Conservation (phyloP, 2,329 filamentous ascomycete species). For the Trematosphaeria pertusa region DNA sequence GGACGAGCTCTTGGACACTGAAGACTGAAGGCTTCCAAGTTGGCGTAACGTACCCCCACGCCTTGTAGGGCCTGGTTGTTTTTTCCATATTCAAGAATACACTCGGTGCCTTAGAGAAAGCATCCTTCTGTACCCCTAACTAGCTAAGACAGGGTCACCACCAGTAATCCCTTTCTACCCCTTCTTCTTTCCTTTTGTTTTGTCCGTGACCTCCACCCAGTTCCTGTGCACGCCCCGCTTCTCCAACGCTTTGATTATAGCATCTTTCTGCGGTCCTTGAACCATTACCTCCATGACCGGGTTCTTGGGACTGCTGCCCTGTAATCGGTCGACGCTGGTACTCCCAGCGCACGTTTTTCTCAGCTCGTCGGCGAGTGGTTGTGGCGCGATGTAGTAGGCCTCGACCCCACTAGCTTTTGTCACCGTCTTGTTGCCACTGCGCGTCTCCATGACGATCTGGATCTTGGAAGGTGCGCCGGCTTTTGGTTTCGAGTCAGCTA, state of each 20-base stretch:
- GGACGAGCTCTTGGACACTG: no score
- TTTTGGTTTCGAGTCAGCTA: slow-evolving; percentile 61
- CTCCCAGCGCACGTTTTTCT: slow-evolving; percentile 73
- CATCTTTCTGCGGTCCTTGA: slow-evolving; percentile 70
- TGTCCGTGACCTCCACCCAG: slow-evolving; percentile 71
- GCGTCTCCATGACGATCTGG: slow-evolving; percentile 66
- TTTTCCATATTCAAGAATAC: no score
- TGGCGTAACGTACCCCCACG: no score
- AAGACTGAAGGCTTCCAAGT: no score
- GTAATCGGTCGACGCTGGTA: slow-evolving; percentile 67
- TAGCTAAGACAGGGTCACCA: no score
- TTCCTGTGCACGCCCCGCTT: slow-evolving; percentile 64
- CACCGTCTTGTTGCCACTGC: slow-evolving; percentile 71
- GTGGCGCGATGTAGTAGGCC: slow-evolving; percentile 66
- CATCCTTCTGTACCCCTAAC: no score
- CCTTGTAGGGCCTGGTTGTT: no score
- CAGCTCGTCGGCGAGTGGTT: slow-evolving; percentile 68
- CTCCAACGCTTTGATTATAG: slow-evolving; percentile 65
- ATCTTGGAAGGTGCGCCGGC: slow-evolving; percentile 67
- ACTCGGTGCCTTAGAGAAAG: no score
- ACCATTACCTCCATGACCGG: slow-evolving; percentile 72
- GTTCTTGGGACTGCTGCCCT: slow-evolving; percentile 66
- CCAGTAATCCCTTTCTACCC: no score
- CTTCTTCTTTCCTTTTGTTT: slow-evolving; percentile 70
- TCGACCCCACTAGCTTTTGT: slow-evolving; percentile 69